Base-by-base conservation (phyloP, 2,329 filamentous ascomycete species). In the Bipolaris oryzae region DNA sequence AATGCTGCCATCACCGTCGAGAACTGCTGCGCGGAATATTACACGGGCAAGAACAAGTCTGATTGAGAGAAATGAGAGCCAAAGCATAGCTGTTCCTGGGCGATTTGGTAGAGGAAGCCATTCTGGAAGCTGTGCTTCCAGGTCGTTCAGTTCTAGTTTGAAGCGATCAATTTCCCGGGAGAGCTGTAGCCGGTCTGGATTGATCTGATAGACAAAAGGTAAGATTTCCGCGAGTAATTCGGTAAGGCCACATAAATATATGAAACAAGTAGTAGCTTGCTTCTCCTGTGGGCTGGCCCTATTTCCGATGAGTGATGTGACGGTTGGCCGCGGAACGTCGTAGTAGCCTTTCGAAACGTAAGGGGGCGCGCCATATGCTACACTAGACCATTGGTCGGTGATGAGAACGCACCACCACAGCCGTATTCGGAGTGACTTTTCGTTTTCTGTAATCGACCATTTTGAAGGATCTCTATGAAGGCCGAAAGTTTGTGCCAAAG, bases 391-490 rank as follows among this genome's bases (percentile, higher is more conserved):
- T 38, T 82, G 78, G 68, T 85, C 83, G 54, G 84, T 82, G 37
- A 85, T 82, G 2, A 85, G 74, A 2, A 85, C 80, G 5, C 80
- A 82, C 84, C 84, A 85, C 81, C 83, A 85, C 3, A 84, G 69
- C 2, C 81, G 79, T 28, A 82, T 80, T 6, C 84, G 77, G 15
- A 82, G 71, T 7, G 79, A 76, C 61, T 84, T 85, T 59, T 85
- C 83, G 33, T 76, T 73, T 1, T 76, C 76, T 1, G 80, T 79
- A 1, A 84, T 76, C 43, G 80, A 81, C 83, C 83, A 85, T 53
- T 78, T 76, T 3, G 78, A 79, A 11, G 82, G 81, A 61, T 85
- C 81, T 25, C 84, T 78, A 58, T 86, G 84, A 35, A 85, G 71
- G 0, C 83, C 83, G 53, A 85, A 80, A 16, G 81, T 83, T 57